A percentile compares a stretch with the other conserved stretches of the same genome.
These are phyloP conservation scores for Neonectria faginata DNA, from an alignment of 2,329 filamentous ascomycete species.

Conservation along the genomic window DNA sequence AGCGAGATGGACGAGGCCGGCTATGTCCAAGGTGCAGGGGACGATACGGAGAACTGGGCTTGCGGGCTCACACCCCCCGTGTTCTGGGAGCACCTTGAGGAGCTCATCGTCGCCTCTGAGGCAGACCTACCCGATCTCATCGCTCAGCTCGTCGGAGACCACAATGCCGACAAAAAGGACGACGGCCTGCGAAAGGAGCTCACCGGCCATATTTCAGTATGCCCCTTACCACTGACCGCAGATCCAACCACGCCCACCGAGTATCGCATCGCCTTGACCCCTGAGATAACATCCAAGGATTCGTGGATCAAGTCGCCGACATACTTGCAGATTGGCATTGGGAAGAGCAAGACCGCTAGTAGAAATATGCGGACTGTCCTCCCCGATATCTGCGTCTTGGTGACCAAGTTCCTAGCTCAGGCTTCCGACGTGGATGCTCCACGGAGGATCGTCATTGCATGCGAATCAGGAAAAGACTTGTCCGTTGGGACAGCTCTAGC, in stretches of 20 bases:
- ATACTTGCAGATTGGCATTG: conserved; percentile 71
- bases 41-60: conserved; percentile 96
- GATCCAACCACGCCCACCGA: conserved; percentile 26
- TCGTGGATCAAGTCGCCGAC: conserved; percentile 53
- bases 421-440: conserved; percentile 7
- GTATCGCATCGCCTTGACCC: conserved; percentile 58
- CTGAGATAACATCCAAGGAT: conserved; percentile 58
- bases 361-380: conserved; percentile 83
- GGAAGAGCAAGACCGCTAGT: conserved; percentile 81
- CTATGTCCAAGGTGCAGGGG: conserved; percentile 94
- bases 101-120: conserved; percentile 73
- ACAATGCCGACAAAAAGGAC: conserved; percentile 29
- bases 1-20: conserved; percentile 71
- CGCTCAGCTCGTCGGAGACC: conserved; percentile 54
- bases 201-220: conserved; percentile 53
- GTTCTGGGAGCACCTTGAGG: conserved; percentile 79
- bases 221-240: conserved; percentile 46
- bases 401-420: conserved; percentile 52
- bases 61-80: conserved; percentile 79
- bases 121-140: conserved; percentile 69
- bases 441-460: conserved; percentile 69
- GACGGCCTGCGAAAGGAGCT: conserved; percentile 45
- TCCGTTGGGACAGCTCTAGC: conserved; percentile 83
- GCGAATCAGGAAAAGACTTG: conserved; percentile 82
- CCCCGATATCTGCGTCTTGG: conserved; percentile 70